Conservation (phyloP, 2,329 filamentous ascomycete genomes). For the Onygena corvina region DNA sequence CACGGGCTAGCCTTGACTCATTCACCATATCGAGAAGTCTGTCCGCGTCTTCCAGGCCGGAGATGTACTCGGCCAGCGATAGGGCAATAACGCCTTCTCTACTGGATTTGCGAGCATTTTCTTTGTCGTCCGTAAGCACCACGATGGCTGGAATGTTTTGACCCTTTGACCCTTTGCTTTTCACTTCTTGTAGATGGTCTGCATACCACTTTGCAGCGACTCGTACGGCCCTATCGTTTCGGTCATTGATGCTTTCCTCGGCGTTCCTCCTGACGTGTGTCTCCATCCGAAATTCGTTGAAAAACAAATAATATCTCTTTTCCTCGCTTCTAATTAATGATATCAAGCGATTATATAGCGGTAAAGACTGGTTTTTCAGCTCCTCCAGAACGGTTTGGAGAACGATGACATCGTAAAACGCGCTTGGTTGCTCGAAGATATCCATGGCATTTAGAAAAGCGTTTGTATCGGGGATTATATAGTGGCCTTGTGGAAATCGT, state of each 20-base stretch:
- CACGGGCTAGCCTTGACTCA: constrained; percentile 57
- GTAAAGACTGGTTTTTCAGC: constrained; percentile 81
- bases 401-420: constrained; percentile 94
- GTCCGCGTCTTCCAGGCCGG: constrained; percentile 69
- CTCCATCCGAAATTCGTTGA: constrained; percentile 93
- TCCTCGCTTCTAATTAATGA: constrained; percentile 87
- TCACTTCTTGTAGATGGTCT: constrained; percentile 57
- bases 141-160: constrained; percentile 62
- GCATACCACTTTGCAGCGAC: constrained; percentile 81
- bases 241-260: constrained; percentile 86
- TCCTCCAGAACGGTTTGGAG: constrained; percentile 95
- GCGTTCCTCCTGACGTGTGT: constrained; percentile 65
- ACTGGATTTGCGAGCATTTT: constrained; percentile 72
- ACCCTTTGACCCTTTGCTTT: constrained; percentile 42
- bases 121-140: constrained; percentile 87
- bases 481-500: constrained; percentile 74
- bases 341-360: constrained; percentile 86
- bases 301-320: constrained; percentile 97
- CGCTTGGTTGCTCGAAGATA: constrained; percentile 79
- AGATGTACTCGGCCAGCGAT: constrained; percentile 66
- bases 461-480: constrained; percentile 92
- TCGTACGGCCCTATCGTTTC: constrained; percentile 86
- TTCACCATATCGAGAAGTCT: constrained; percentile 87
- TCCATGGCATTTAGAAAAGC: constrained; percentile 93
- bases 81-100: constrained; percentile 58